These are phyloP conservation scores for Lichtheimia ornata DNA, from an alignment of 371 early-diverging fungal genomes.

Conservation along the genomic window DNA sequence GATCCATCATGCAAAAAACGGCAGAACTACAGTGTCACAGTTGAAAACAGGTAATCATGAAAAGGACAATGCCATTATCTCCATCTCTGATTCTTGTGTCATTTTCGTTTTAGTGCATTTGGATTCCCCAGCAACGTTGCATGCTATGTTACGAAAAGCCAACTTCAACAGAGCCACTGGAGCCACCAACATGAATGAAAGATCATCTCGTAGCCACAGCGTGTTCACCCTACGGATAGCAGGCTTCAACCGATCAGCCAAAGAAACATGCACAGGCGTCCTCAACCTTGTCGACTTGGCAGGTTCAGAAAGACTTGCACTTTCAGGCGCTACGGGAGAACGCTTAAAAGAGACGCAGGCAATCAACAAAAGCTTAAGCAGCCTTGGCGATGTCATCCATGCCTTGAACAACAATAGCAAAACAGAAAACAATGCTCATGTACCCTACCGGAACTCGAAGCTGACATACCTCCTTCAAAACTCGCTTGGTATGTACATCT, in stretches of 20 bases:
- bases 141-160: conserved; percentile 71
- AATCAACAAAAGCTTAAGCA: conserved; percentile 95
- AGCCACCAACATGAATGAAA: conserved; percentile 91
- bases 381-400: conserved; percentile 93
- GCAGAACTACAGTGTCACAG: conserved; percentile 81
- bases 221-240: conserved; percentile 84
- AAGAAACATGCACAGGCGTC: conserved; percentile 76
- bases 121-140: conserved; percentile 71
- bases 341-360: conserved; percentile 94
- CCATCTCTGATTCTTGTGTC: neutral
- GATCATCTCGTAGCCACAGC: conserved; percentile 95
- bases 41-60: conserved; percentile 56
- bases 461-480: conserved; percentile 93
- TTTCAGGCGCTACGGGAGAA: conserved; percentile 89
- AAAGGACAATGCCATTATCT: neutral
- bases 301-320: conserved; percentile 91
- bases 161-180: conserved; percentile 87
- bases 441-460: conserved; percentile 98
- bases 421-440: conserved; percentile 70
- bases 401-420: conserved; percentile 69
- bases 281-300: conserved; percentile 96
- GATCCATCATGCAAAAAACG: conserved; percentile 73
- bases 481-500: conserved; percentile 65
- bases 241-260: conserved; percentile 73
- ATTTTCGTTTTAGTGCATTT: conserved; percentile 44